Base-by-base conservation (phyloP, 495 filamentous ascomycete genomes). In the Mytilinidion resinicola region DNA sequence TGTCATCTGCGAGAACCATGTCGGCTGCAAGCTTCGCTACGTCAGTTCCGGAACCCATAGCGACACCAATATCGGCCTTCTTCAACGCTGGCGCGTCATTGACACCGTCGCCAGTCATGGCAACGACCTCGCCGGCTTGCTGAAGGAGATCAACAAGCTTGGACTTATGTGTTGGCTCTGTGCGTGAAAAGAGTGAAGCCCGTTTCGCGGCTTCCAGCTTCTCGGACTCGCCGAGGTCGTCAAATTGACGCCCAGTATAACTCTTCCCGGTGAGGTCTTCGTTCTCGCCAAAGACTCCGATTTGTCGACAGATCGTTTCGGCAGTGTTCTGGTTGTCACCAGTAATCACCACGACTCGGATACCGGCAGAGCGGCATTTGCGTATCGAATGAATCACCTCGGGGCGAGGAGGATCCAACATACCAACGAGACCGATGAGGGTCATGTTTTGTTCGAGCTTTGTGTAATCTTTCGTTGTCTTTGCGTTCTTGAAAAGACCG, bases 71-170 rank as follows among this genome's bases (percentile, higher is more conserved):
- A 69, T 99, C 95, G 4, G 93, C 85, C 74, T 96, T 96, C 82
- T 99, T 99, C 66, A 99, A 80, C 15, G 95, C 95, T 41, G 95
- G 95, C 1, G 95, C 95, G 76, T 99, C 95, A 68, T 99, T 99
- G 72, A 99, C 95, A 70, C 95, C 95, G 70, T 99, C 95, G 64
- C 95, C 95, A 58, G 95, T 99, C 95, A 99, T 99, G 60, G 95
- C 95, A 58, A 99, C 95, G 30, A 99, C 95, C 70, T 97, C 89
- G 60, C 90, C 89, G 60, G 88, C 76, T 25, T 88, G 88, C 73
- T 99, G 95, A 56, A 99, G 86, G 33, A 97, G 84, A 73, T 99
- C 95, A 43, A 99, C 92, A 30, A 99, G 83, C 73, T 87, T 89
- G 7, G 88, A 92, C 78, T 99, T 99, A 78, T 99, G 95, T 30